Conservation (phyloP, 2,329 filamentous ascomycete genomes). For the Cladobotryum protrusum region DNA sequence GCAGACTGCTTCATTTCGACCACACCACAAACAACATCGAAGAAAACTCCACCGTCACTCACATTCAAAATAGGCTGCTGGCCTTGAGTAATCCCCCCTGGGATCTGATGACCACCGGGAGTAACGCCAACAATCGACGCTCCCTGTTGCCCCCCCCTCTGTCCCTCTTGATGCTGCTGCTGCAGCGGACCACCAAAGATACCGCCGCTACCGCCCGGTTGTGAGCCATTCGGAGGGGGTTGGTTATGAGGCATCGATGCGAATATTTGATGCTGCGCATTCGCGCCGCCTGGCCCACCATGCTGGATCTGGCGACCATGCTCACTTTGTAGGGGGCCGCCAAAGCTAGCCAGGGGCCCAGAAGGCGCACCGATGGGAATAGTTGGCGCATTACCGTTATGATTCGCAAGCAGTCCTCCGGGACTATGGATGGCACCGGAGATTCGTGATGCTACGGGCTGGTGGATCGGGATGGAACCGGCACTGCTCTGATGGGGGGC, state of each 20-base stretch:
- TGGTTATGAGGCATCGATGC: conserved; percentile 46
- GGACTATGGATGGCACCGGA: conserved; percentile 83
- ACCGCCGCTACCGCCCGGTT: conserved; percentile 53
- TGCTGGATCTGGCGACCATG: conserved; percentile 47
- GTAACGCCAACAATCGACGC: conserved; percentile 44
- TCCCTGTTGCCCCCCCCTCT: conserved; percentile 58
- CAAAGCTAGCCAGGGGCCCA: conserved; percentile 45
- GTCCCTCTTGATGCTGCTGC: conserved; percentile 47
- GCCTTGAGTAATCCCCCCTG: conserved; percentile 34
- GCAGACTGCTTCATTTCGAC: neutral
- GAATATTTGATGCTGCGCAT: conserved; percentile 51
- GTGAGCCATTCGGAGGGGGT: conserved; percentile 44
- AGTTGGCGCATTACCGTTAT: conserved; percentile 53
- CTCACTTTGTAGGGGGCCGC: conserved; percentile 49
- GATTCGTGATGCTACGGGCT: conserved; percentile 80
- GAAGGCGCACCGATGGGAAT: conserved; percentile 48
- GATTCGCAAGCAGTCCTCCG: conserved; percentile 75
- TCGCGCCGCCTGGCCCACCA: conserved; percentile 40
- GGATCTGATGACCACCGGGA: conserved; percentile 31
- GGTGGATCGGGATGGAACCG: conserved; percentile 84
- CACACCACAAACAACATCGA: neutral
- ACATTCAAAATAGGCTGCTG: conserved; percentile 47
- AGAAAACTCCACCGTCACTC: conserved; percentile 24
- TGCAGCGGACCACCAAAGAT: conserved; percentile 67
- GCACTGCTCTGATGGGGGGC: conserved; percentile 77